Conservation (phyloP, 148 eudicot genomes). For the Hydrangea macrophylla region DNA sequence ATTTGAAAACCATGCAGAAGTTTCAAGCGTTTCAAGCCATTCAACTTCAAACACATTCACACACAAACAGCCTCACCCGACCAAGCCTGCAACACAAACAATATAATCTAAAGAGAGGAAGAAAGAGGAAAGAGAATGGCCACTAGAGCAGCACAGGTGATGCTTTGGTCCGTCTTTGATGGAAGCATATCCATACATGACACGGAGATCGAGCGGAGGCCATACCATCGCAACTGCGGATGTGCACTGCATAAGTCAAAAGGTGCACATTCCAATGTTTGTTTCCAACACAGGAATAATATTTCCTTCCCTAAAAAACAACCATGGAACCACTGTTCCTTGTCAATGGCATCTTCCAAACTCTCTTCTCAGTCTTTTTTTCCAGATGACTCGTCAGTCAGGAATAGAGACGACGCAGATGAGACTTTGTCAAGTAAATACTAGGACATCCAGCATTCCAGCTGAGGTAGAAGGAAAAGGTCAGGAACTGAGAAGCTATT, state of each 20-base stretch:
- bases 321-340: not conserved
- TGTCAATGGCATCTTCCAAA: constrained; percentile 7
- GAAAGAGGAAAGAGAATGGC: constrained; percentile 10
- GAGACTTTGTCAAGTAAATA: not conserved
- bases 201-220: constrained; percentile 31
- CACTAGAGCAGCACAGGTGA: constrained; percentile 22
- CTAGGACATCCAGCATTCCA: not conserved
- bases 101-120: not conserved
- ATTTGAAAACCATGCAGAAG: not conserved
- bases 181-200: constrained; percentile 36
- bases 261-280: constrained; percentile 7
- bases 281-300: constrained; percentile 12
- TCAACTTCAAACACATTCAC: not conserved
- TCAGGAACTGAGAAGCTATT: not conserved
- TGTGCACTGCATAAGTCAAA: constrained; percentile 42
- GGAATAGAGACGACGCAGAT: not conserved
- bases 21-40: not conserved
- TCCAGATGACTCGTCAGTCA: not conserved
- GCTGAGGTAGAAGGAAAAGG: not conserved
- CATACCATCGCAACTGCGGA: constrained; percentile 43
- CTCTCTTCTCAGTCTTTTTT: constrained; percentile 6
- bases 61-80: not conserved
- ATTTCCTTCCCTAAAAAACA: constrained; percentile 19
- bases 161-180: constrained; percentile 28
- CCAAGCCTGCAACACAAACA: not conserved